Evolutionary conservation across 2,329 filamentous ascomycete genomes (phyloP), one percentile per base, ranked within the genome.

Genomic region (Fusarium sp.): DNA sequence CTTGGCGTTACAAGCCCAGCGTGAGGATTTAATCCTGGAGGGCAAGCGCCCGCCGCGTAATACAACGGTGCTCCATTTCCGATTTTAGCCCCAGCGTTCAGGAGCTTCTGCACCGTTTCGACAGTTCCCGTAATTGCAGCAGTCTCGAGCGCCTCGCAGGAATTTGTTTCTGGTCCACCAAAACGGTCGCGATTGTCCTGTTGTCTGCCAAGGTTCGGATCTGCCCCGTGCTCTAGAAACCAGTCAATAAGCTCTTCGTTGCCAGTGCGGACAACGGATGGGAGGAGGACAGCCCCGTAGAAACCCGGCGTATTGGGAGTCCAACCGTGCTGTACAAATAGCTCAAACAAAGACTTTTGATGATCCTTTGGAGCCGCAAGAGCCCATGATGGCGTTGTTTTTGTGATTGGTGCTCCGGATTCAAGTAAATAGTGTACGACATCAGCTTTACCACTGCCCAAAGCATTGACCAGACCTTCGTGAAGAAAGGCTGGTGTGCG

Each of bases 161-260:
- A 75, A 11, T 63, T n/a, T 3, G 27, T 26, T 4, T 71, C 67
- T 3, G 73, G 45, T 13, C 6, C 57, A 15, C 71, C 71, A n/a
- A 50, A 32, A 11, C 61, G 61, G 32, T 74, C 59, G 5, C 50
- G 46, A 15, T 60, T 54, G 3, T 71, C 52, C 7, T 57, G 48
- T 12, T 74, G 69, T 1, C 10, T 13, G 7, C 69, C 73, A 5
- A 75, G 33, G 32, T 75, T 74, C 5, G 73, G 67, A 42, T 75
- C 50, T 27, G 73, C 73, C 3, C 67, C 67, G 5, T 71, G 60
- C 11, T 52, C 40, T 1, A 75, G 67, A n/a, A 75, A 75, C 73
- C 73, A 75, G 12, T 62, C 35, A 9, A 75, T 45, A 5, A 75
- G 59, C 10, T 7, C 5, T 18, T 27, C 41, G 3, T 74, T 52